Evolutionary conservation across 1,139 yeast species (phyloP), one percentile per base, ranked within the genome.

Genomic region (Pneumocystis wakefieldiae): DNA sequence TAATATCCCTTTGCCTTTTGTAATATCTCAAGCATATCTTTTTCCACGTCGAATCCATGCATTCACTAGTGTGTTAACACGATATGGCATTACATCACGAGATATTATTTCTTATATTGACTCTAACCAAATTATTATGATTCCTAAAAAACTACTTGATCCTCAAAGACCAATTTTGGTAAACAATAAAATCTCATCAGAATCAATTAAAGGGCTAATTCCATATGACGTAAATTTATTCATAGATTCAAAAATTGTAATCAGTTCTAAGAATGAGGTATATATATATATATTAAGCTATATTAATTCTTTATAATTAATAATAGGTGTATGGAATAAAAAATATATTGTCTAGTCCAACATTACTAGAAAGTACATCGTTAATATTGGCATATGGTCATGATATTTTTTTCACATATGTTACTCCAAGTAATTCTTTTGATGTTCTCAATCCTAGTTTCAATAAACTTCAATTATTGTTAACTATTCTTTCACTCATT

Each of bases 381-480:
- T 78, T 87, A 48, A 80, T 90, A 1, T 85, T 94, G 67, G 80
- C 82, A 32, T 76, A 81, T 63, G 89, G 88, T 48, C 41, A 57
- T 24, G 95, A 88, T 71, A 74, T 86, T 28, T 91, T 87, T 75
- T 87, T 91, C 71, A 85, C 94, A 0, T 77, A 83, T 63, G 78
- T 87, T 29, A 82, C 87, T 63, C 97, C 97, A 1, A 88, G 96
- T 0, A 81, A 82, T 63, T 87, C 90, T 62, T 91, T 88, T 74
- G 98, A 92, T 74, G 77, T 84, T 65, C 80, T 90, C 70, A 80
- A 84, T 59, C 77, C 80, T 60, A 78, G 78, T 59, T 92, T 92
- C 71, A 90, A 85, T 68, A 86, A 83, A 70, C 71, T 76, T 17
- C 86, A 85, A 69, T 80, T 92, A 63, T 64, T 85, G 12, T 69